Conservation (phyloP, 1,139 yeast genomes). For the Meyerozyma sp. region DNA sequence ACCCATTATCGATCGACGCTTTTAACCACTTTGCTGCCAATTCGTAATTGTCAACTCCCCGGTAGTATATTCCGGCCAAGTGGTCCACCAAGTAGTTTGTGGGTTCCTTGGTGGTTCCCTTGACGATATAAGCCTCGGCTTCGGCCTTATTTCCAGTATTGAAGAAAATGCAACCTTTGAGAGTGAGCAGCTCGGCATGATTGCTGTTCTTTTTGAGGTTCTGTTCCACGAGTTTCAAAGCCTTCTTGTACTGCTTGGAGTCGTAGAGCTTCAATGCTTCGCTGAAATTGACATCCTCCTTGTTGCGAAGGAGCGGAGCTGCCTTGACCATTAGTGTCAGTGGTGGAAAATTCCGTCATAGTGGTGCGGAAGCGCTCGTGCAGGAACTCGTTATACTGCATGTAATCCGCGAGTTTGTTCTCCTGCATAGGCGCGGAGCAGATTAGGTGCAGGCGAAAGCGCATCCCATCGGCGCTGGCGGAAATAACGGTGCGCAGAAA, state of each 20-base stretch:
- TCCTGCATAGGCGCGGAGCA: too few species aligned
- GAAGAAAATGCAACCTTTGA: constrained; percentile 69
- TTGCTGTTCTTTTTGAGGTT: constrained; percentile 70
- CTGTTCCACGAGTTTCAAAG: constrained; percentile 70
- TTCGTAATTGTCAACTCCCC: constrained; percentile 61
- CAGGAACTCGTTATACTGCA: not conserved
- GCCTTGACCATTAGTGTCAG: constrained; percentile 14
- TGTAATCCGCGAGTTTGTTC: not conserved
- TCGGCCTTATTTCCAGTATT: constrained; percentile 52
- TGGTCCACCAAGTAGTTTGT: constrained; percentile 74
- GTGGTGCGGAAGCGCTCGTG: too few species aligned
- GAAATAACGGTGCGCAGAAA: too few species aligned
- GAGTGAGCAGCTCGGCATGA: constrained; percentile 78
- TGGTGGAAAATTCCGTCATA: not conserved
- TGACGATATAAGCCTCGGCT: constrained; percentile 56
- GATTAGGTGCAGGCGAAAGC: too few species aligned
- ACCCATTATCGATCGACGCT: constrained; percentile 74
- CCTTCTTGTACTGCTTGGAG: constrained; percentile 78
- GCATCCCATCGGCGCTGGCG: too few species aligned
- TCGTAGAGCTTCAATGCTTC: constrained; percentile 84
- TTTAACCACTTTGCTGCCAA: constrained; percentile 80
- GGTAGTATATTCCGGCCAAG: constrained; percentile 77
- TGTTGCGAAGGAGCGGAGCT: constrained; percentile 35
- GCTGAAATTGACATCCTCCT: constrained; percentile 67
- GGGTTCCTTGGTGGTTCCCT: constrained; percentile 56